phyloP scores from a whole-genome alignment of 2,329 filamentous ascomycete species.

The Trichoderma harzianum region DNA sequence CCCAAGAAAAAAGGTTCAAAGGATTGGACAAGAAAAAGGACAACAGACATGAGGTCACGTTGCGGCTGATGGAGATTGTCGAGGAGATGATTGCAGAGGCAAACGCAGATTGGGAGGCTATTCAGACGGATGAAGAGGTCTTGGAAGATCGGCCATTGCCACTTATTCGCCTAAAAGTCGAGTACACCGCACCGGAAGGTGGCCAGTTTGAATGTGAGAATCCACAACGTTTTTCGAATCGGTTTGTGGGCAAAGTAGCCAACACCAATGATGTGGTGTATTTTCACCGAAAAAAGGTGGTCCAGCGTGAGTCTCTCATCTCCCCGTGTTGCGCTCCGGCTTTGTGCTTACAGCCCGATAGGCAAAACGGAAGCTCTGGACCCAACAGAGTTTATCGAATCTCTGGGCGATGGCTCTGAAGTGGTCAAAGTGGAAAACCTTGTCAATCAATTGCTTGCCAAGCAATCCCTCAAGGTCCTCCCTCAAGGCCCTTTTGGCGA shows the following conservation, averaged over 20 bases:
- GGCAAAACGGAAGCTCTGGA: slow-evolving; percentile 43
- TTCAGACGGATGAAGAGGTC: slow-evolving; percentile 65
- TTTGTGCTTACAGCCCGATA: slow-evolving; percentile 21
- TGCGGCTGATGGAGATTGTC: slow-evolving; percentile 71
- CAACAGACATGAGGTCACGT: slow-evolving; percentile 76
- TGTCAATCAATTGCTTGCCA: slow-evolving; percentile 80
- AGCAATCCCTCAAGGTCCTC: slow-evolving; percentile 86
- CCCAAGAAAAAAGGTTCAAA: slow-evolving; percentile 72
- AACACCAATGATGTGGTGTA: slow-evolving; percentile 93
- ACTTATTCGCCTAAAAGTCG: slow-evolving; percentile 83
- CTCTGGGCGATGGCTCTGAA: slow-evolving; percentile 52
- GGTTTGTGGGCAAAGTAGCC: slow-evolving; percentile 85
- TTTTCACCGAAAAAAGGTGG: slow-evolving; percentile 85
- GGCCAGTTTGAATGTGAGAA: slow-evolving; percentile 90
- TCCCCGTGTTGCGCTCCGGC: background rate
- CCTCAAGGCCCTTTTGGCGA: slow-evolving; percentile 92
- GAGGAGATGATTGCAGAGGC: slow-evolving; percentile 86
- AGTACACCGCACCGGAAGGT: slow-evolving; percentile 81
- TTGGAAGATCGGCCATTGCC: slow-evolving; percentile 67
- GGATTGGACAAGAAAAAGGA: slow-evolving; percentile 76
- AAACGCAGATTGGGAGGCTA: slow-evolving; percentile 71
- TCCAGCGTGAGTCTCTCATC: slow-evolving; percentile 29
- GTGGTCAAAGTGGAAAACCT: slow-evolving; percentile 83
- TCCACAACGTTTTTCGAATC: slow-evolving; percentile 90
- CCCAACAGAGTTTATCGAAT: slow-evolving; percentile 61